Evolutionary conservation across 495 filamentous ascomycete species (phyloP).

Genomic region (Hypoxylon cercidicola): DNA sequence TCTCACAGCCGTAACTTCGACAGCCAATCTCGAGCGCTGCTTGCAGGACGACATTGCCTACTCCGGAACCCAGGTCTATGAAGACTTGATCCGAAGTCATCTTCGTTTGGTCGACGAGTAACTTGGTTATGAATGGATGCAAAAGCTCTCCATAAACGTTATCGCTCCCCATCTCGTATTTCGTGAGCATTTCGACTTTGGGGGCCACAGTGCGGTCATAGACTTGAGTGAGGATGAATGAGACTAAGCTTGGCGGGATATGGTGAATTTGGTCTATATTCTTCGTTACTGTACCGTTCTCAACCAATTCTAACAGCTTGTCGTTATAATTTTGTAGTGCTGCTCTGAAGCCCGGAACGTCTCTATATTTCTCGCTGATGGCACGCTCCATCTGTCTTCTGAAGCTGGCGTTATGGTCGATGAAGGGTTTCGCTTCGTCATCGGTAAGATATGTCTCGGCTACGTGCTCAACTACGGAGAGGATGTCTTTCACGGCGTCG

Average conservation of each 20-base stretch:
- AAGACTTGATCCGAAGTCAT: slow-evolving; percentile 85
- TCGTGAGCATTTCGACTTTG: slow-evolving; percentile 78
- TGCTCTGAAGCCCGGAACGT: slow-evolving; percentile 72
- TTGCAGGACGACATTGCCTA: slow-evolving; percentile 94
- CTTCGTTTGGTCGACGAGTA: slow-evolving; percentile 77
- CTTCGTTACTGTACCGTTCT: slow-evolving; percentile 72
- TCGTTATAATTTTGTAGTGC: slow-evolving; percentile 81
- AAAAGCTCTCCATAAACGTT: slow-evolving; percentile 95
- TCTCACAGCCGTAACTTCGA: slow-evolving; percentile 96
- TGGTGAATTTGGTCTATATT: slow-evolving; percentile 72
- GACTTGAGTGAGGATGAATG: slow-evolving; percentile 85
- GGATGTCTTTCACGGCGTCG: slow-evolving; percentile 85
- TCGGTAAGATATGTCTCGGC: slow-evolving; percentile 77
- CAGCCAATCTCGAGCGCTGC: slow-evolving; percentile 93
- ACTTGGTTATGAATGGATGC: slow-evolving; percentile 80
- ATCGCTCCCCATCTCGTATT: slow-evolving; percentile 87
- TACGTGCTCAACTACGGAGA: slow-evolving; percentile 78
- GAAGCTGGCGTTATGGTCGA: slow-evolving; percentile 77
- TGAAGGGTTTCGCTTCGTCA: slow-evolving; percentile 70
- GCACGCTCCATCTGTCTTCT: slow-evolving; percentile 76
- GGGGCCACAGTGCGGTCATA: slow-evolving; percentile 94
- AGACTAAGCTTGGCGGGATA: slow-evolving; percentile 74
- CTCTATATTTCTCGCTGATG: slow-evolving; percentile 67
- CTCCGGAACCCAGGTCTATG: slow-evolving; percentile 93
- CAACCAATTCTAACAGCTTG: slow-evolving; percentile 65